Percentiles rank a stretch among this genome's conserved stretches.
phyloP scores from a whole-genome alignment of 2,329 filamentous ascomycete species.

The Colletotrichum sp. region DNA sequence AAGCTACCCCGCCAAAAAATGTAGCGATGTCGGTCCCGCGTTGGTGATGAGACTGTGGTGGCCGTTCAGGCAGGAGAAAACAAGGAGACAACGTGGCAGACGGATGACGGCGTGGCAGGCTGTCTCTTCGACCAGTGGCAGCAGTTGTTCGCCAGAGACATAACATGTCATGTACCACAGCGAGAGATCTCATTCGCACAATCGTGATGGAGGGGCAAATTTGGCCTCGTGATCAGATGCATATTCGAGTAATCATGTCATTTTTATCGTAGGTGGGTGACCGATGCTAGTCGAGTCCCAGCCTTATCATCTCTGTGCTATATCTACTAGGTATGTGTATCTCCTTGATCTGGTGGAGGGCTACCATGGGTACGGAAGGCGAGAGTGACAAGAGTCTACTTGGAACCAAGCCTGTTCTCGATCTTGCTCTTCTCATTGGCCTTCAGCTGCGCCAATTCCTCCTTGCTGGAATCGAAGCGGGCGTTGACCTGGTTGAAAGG shows the following conservation, averaged over 20 bases:
- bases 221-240: constrained; percentile 4
- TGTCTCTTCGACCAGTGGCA: not conserved
- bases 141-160: not conserved
- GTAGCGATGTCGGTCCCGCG: not conserved
- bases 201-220: not conserved
- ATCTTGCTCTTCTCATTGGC: constrained; percentile 74
- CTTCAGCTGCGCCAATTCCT: constrained; percentile 73
- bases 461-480: constrained; percentile 77
- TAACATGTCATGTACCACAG: not conserved
- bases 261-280: not conserved
- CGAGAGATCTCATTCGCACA: not conserved
- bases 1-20: constrained; percentile 14
- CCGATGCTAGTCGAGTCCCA: not conserved
- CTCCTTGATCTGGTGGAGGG: not conserved
- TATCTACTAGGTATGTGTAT: not conserved
- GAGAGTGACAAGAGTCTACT: constrained; percentile 15
- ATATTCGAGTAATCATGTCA: not conserved
- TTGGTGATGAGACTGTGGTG: not conserved
- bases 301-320: not conserved
- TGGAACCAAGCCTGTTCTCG: constrained; percentile 67
- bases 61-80: not conserved
- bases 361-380: not conserved
- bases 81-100: not conserved
- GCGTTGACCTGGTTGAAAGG: constrained; percentile 88
- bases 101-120: not conserved